A percentile compares a stretch with the other conserved stretches of the same genome.
phyloP scores from a whole-genome alignment of 805 yeast genomes.

The Schwanniomyces occidentalis region DNA sequence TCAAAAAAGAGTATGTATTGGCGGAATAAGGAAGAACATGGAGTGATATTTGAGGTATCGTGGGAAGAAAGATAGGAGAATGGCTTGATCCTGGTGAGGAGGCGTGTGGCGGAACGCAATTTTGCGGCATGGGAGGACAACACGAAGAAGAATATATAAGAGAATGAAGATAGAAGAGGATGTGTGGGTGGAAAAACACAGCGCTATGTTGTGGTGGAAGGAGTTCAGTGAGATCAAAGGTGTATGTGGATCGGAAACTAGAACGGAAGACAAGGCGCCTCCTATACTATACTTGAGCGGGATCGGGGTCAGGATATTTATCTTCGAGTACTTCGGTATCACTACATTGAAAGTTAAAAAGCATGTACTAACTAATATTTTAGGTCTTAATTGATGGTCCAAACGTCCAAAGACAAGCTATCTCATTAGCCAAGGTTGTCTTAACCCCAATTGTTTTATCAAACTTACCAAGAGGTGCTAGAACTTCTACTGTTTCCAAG shows the following conservation, averaged over 20 bases:
- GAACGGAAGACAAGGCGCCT: no score
- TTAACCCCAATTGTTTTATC: constrained; percentile 90
- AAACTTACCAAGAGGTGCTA: constrained; percentile 91
- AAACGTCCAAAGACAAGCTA: constrained; percentile 89
- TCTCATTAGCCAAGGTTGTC: constrained; percentile 81
- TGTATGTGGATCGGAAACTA: no score
- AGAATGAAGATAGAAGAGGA: not conserved
- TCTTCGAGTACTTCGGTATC: not conserved
- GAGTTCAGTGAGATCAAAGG: not conserved
- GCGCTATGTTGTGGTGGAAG: not conserved
- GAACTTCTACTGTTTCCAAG: constrained; percentile 81
- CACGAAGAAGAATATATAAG: no score
- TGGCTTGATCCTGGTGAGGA: no score
- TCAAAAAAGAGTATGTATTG: constrained; percentile 90
- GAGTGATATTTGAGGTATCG: not conserved
- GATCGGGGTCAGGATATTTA: no score
- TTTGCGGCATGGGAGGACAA: no score
- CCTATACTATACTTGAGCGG: no score
- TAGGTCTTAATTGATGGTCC: constrained; percentile 97
- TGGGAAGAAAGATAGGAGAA: not conserved
- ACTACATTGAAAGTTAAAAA: not conserved
- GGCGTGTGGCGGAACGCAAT: no score
- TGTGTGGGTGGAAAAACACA: not conserved
- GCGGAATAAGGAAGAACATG: constrained; percentile 1
- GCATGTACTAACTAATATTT: constrained; percentile 26